These are phyloP conservation scores for Entophlyctis luteolus DNA, from an alignment of 192 early-diverging fungal species.

Conservation along the genomic window DNA sequence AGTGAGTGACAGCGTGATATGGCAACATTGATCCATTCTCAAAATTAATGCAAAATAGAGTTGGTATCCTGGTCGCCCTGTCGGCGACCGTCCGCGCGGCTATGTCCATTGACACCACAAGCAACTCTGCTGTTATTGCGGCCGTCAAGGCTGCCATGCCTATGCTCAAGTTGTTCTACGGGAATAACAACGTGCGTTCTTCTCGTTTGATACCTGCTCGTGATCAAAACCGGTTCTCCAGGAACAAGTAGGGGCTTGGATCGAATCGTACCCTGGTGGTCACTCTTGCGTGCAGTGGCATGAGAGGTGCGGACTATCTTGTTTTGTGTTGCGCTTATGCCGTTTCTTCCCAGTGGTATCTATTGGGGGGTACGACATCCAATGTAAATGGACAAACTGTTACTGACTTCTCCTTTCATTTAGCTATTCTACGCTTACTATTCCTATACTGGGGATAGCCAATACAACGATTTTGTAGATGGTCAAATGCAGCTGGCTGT, in stretches of 20 bases:
- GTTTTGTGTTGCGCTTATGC: not conserved
- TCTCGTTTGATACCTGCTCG: not conserved
- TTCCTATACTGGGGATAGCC: conserved; percentile 7
- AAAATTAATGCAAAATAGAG: too few relatives aligned
- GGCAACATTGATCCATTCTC: too few relatives aligned
- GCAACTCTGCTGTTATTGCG: not conserved
- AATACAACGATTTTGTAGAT: conserved; percentile 19
- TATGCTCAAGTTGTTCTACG: not conserved
- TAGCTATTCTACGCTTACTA: conserved; percentile 16
- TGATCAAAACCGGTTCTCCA: not conserved
- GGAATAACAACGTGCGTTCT: not conserved
- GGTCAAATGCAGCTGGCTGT: conserved; percentile 3
- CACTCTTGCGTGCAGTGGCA: conserved; percentile 16
- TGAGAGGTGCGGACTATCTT: not conserved
- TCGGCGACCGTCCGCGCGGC: too few relatives aligned
- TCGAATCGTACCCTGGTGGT: conserved; percentile 3
- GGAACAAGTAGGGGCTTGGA: conserved; percentile 6
- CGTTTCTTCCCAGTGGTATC: not conserved
- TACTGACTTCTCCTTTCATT: too few relatives aligned
- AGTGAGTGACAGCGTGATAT: too few relatives aligned
- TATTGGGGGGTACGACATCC: too few relatives aligned
- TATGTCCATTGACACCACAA: too few relatives aligned
- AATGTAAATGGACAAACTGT: too few relatives aligned
- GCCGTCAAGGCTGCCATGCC: not conserved
- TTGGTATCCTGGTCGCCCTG: too few relatives aligned